Evolutionary conservation across 2,329 filamentous ascomycete genomes (phyloP).

Genomic region (Diaporthe ilicicola): DNA sequence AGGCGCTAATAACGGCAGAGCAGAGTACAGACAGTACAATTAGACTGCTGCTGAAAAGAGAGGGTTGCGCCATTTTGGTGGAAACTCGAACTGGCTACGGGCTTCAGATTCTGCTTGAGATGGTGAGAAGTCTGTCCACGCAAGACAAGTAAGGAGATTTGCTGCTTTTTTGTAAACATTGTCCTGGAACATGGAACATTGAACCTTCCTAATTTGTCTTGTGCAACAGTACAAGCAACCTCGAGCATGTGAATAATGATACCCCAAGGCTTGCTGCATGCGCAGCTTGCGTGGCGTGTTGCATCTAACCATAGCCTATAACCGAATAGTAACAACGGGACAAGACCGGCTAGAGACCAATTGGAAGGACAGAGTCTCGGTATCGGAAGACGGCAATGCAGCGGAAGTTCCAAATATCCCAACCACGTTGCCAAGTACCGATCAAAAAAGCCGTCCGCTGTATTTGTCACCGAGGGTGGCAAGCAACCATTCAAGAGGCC

Average conservation of each 20-base stretch:
- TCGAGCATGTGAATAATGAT: background rate
- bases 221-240: background rate
- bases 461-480: background rate
- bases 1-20: background rate
- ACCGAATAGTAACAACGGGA: conserved; percentile 1
- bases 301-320: conserved; percentile 24
- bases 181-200: too few relatives aligned
- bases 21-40: background rate
- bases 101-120: background rate
- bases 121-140: too few relatives aligned
- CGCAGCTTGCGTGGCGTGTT: conserved; percentile 3
- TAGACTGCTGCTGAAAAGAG: background rate
- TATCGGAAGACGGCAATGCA: conserved; percentile 13
- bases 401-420: background rate
- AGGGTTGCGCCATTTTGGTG: background rate
- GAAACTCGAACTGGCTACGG: too few relatives aligned
- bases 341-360: conserved; percentile 7
- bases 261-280: background rate
- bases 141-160: background rate
- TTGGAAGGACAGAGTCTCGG: conserved; percentile 9
- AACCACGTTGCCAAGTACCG: background rate
- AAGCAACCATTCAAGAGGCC: background rate
- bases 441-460: background rate
- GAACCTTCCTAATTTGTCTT: background rate
- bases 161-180: background rate